Percentiles rank a stretch among this genome's conserved stretches.
Evolutionary conservation across 768 basidiomycete species (phyloP).

Genomic region (Tricholoma sp.): DNA sequence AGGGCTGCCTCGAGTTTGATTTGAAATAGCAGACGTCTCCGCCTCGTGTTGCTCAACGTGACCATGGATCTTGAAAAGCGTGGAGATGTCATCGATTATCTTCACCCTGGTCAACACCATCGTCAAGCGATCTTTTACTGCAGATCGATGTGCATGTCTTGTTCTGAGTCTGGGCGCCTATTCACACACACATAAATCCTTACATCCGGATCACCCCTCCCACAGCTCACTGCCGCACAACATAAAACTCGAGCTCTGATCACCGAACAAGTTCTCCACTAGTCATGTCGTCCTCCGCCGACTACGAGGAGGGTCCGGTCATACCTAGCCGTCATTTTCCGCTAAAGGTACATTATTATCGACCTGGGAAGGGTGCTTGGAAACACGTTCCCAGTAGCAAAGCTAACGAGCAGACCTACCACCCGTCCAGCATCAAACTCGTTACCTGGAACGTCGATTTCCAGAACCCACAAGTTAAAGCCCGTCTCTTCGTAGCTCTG

Average conservation of each 20-base stretch:
- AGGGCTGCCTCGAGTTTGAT: slow-evolving; percentile 8
- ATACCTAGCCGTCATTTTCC: background rate
- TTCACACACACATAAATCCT: slow-evolving; percentile 7
- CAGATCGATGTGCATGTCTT: slow-evolving; percentile 3
- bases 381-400: slow-evolving; percentile 38
- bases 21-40: slow-evolving; percentile 6
- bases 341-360: slow-evolving; percentile 35
- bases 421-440: slow-evolving; percentile 39
- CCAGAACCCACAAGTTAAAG: slow-evolving; percentile 24
- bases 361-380: slow-evolving; percentile 35
- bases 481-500: slow-evolving; percentile 45
- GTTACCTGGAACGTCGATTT: slow-evolving; percentile 75
- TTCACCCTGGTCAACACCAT: slow-evolving; percentile 4
- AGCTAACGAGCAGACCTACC: slow-evolving; percentile 16
- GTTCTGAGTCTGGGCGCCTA: background rate
- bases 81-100: slow-evolving; percentile 12
- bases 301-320: background rate
- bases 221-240: slow-evolving; percentile 16
- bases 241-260: background rate
- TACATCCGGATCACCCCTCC: slow-evolving; percentile 21
- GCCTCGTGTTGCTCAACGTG: slow-evolving; percentile 23
- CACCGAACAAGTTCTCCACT: background rate
- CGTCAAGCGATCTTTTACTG: background rate
- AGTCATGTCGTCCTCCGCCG: background rate
- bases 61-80: slow-evolving; percentile 12